These are phyloP conservation scores for Pinus albicaulis DNA, from an alignment of 75 land plant genomes.

Conservation along the genomic window DNA sequence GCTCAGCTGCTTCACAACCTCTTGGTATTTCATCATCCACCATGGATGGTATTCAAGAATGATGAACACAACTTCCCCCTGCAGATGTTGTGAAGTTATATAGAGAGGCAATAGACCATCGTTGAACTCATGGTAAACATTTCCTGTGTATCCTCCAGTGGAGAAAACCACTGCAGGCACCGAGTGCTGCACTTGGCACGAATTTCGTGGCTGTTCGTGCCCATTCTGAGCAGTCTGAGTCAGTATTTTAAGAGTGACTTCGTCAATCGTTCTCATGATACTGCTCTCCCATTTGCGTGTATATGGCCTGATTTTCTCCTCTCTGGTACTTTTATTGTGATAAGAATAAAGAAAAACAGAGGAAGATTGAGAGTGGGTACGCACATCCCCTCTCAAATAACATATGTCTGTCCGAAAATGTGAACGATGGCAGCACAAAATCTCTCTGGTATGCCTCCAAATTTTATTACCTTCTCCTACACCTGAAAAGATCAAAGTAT, in stretches of 20 bases:
- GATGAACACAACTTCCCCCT: conserved; percentile 35
- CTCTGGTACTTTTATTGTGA: background rate
- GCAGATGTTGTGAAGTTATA: conserved; percentile 31
- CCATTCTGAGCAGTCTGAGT: background rate
- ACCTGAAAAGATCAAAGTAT: no score
- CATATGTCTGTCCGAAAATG: conserved; percentile 49
- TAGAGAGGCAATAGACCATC: conserved; percentile 46
- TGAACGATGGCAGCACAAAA: conserved; percentile 44
- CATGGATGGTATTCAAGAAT: conserved; percentile 39
- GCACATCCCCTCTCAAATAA: conserved; percentile 49
- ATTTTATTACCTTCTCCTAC: background rate
- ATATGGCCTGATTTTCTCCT: conserved; percentile 54
- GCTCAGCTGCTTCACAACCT: conserved; percentile 23
- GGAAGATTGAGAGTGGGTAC: conserved; percentile 10
- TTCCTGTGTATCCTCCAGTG: conserved; percentile 67
- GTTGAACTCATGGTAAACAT: conserved; percentile 65
- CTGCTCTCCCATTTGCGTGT: conserved; percentile 61
- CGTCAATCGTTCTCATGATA: conserved; percentile 44
- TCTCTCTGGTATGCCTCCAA: no score
- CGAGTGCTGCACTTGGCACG: conserved; percentile 41
- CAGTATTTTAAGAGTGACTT: conserved; percentile 17
- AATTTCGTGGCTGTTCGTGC: background rate
- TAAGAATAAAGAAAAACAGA: conserved; percentile 9
- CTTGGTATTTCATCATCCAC: conserved; percentile 41
- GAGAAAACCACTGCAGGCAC: conserved; percentile 58